Conservation (phyloP, 352 stramenopile species). For the Globisporangium nunn region DNA sequence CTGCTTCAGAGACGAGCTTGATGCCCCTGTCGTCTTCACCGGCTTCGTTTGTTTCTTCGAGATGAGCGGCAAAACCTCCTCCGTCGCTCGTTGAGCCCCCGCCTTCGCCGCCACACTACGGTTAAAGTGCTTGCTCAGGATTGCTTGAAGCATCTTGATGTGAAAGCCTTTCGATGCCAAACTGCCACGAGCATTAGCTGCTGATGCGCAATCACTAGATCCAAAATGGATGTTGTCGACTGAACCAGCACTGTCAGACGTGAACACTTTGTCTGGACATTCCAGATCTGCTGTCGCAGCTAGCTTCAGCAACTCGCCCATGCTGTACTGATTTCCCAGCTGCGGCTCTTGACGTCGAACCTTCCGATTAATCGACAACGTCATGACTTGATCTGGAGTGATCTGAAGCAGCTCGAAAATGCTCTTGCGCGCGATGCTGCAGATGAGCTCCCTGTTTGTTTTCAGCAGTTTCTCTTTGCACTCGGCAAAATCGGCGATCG, state of each 20-base stretch:
- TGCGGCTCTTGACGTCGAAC: slow-evolving; percentile 10
- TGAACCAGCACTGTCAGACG: slow-evolving; percentile 21
- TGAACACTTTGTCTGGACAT: slow-evolving; percentile 27
- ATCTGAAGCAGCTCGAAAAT: slow-evolving; percentile 58
- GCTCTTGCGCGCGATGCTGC: slow-evolving; percentile 45
- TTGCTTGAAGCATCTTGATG: slow-evolving; percentile 33
- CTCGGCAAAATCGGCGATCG: slow-evolving; percentile 33
- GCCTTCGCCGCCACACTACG: slow-evolving; percentile 10
- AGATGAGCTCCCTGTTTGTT: slow-evolving; percentile 44
- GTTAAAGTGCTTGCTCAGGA: slow-evolving; percentile 57
- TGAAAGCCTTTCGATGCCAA: slow-evolving; percentile 5
- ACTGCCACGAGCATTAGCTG: slow-evolving; percentile 5
- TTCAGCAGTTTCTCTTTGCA: slow-evolving; percentile 25
- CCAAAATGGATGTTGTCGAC: slow-evolving; percentile 4
- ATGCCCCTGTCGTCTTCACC: slow-evolving; percentile 12
- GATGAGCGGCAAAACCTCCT: slow-evolving; percentile 15
- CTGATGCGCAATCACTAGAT: slow-evolving; percentile 1
- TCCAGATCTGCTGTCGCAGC: slow-evolving; percentile 46
- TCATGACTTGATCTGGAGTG: slow-evolving; percentile 53
- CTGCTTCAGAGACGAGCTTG: slow-evolving; percentile 14
- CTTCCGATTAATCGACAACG: slow-evolving; percentile 28
- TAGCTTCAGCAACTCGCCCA: slow-evolving; percentile 47
- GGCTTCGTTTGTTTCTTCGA: slow-evolving; percentile 36
- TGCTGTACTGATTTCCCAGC: slow-evolving; percentile 33
- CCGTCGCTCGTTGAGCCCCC: slow-evolving; percentile 14